Evolutionary conservation across 768 basidiomycete species (phyloP).

Genomic region (Auricularia cornea): DNA sequence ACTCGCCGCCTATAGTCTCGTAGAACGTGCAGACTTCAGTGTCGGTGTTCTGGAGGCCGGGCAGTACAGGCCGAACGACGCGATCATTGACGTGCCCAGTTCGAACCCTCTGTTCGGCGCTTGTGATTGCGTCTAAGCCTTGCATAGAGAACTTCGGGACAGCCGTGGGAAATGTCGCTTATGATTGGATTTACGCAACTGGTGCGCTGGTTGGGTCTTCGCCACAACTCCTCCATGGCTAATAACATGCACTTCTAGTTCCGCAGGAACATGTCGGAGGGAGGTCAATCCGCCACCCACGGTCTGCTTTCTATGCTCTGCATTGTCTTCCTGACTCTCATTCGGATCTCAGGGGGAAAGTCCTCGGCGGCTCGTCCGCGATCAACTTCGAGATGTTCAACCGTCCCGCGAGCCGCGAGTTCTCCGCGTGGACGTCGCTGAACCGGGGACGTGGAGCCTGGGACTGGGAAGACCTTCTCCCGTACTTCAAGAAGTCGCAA

Average conservation of each 20-base stretch:
- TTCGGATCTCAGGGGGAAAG: conserved; percentile 12
- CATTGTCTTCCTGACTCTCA: neutral
- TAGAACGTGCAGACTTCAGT: conserved; percentile 33
- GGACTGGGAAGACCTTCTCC: conserved; percentile 16
- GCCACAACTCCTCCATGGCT: no score
- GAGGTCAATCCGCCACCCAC: conserved; percentile 16
- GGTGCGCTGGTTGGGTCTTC: neutral
- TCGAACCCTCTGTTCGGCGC: neutral
- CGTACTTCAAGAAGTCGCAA: conserved; percentile 21
- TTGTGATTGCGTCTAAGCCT: neutral
- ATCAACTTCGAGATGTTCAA: conserved; percentile 14
- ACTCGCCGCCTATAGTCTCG: conserved; percentile 17
- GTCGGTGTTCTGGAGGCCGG: neutral
- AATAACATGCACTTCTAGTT: neutral
- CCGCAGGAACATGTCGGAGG: conserved; percentile 10
- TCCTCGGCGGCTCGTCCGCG: conserved; percentile 17
- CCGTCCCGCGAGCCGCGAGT: conserved; percentile 13
- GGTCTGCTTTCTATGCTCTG: no score
- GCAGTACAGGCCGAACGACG: neutral
- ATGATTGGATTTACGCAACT: conserved; percentile 20
- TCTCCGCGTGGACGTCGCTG: conserved; percentile 17
- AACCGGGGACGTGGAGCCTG: conserved; percentile 6
- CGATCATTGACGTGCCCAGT: neutral
- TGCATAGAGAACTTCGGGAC: conserved; percentile 4
- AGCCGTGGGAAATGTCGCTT: conserved; percentile 8